Evolutionary conservation across 148 eudicot genomes (phyloP).

Genomic region (Amaranthus hypochondriacus): DNA sequence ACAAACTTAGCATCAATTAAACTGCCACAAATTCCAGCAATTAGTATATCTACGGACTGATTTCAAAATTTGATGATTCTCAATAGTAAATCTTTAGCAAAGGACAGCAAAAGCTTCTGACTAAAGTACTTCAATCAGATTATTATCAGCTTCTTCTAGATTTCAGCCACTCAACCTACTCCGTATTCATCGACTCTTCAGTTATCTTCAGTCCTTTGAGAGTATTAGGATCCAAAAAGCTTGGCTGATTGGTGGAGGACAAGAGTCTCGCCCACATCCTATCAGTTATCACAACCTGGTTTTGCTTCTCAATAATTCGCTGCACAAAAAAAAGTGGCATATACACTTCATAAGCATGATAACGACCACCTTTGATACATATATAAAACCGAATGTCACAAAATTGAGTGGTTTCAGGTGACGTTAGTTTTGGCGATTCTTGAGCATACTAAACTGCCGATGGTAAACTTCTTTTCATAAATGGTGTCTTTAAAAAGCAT

Average conservation of each 20-base stretch:
- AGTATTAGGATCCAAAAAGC: constrained; percentile 41
- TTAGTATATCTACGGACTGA: neutral
- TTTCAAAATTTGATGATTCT: constrained; percentile 2
- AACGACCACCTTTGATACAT: neutral
- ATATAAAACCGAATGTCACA: neutral
- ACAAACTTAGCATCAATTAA: too few species aligned
- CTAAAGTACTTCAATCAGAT: neutral
- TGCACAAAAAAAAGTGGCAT: constrained; percentile 17
- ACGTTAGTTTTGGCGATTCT: neutral
- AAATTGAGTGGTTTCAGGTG: neutral
- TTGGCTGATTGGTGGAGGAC: constrained; percentile 71
- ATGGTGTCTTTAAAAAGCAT: neutral
- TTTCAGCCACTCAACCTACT: constrained; percentile 21
- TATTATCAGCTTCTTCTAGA: constrained; percentile 10
- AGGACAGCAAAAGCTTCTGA: neutral
- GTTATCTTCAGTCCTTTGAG: constrained; percentile 27
- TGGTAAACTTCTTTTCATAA: neutral
- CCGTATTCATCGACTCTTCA: constrained; percentile 23
- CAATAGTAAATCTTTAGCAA: neutral
- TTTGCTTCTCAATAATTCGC: constrained; percentile 45
- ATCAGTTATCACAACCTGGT: constrained; percentile 53
- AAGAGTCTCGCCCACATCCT: constrained; percentile 74
- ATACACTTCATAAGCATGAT: neutral
- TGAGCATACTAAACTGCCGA: neutral
- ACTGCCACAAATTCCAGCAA: too few species aligned